phyloP scores from a whole-genome alignment of 2,329 filamentous ascomycete species.

The Fusarium dlaminii region DNA sequence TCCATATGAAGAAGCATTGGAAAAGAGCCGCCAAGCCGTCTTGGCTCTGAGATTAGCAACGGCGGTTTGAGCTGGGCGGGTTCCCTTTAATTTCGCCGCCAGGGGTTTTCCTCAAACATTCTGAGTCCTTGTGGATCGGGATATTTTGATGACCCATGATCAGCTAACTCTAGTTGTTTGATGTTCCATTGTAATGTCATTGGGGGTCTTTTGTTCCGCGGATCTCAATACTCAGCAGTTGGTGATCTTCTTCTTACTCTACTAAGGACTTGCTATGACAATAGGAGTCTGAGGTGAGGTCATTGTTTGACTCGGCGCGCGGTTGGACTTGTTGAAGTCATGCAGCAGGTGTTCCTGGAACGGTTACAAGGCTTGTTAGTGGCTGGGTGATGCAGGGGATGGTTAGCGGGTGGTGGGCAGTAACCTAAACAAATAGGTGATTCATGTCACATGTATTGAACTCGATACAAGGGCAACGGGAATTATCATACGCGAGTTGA shows the following conservation, averaged over 20 bases:
- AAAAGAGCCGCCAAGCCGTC: slow-evolving; percentile 20
- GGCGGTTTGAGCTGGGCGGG: neutral
- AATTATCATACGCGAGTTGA: neutral
- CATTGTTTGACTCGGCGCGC: slow-evolving; percentile 2
- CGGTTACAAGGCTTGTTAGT: slow-evolving; percentile 10
- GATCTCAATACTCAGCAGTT: slow-evolving; percentile 15
- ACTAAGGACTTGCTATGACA: neutral
- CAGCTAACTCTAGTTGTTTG: neutral
- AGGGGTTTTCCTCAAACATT: neutral
- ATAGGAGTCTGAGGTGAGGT: slow-evolving; percentile 12
- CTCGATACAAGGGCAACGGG: neutral
- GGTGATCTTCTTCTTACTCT: neutral
- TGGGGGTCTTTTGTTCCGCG: neutral
- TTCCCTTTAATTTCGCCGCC: slow-evolving; percentile 29
- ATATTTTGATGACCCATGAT: neutral
- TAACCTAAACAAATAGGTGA: neutral
- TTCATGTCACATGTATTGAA: slow-evolving; percentile 1
- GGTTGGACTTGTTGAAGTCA: neutral
- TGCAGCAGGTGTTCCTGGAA: slow-evolving; percentile 19
- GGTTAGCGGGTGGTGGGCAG: neutral
- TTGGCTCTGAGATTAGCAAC: slow-evolving; percentile 26
- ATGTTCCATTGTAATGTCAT: neutral
- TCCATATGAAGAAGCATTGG: neutral
- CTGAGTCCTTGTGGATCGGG: slow-evolving; percentile 4
- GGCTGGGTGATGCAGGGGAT: slow-evolving; percentile 13